phyloP scores from a whole-genome alignment of 140 eudicot genomes.

The Bidens hawaiensis region DNA sequence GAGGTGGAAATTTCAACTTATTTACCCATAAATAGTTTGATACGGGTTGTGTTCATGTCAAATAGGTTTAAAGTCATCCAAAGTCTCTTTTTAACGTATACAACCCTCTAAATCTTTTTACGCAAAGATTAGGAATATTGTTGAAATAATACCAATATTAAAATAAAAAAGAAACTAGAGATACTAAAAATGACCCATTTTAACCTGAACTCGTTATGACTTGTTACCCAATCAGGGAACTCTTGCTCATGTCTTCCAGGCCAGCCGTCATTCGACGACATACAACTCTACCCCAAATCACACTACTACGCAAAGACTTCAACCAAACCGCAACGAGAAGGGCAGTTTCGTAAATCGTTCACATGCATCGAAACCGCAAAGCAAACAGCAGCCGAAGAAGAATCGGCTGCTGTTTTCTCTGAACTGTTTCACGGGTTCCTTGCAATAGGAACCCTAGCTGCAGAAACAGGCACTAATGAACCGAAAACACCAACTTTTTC shows the following conservation, averaged over 20 bases:
- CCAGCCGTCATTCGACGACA: conserved; percentile 52
- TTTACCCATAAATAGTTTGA: neutral
- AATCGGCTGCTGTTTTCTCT: conserved; percentile 37
- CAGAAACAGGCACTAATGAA: conserved; percentile 37
- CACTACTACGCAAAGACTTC: conserved; percentile 33
- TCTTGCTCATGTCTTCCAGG: conserved; percentile 54
- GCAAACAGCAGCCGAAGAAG: conserved; percentile 41
- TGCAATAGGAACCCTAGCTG: conserved; percentile 73
- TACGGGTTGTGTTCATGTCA: neutral
- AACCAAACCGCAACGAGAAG: conserved; percentile 38
- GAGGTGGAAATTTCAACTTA: neutral
- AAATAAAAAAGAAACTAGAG: neutral
- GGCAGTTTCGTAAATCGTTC: conserved; percentile 50
- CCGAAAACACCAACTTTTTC: conserved; percentile 69
- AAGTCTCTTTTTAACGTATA: neutral
- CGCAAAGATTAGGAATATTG: neutral
- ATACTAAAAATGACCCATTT: neutral
- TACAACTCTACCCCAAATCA: conserved; percentile 52
- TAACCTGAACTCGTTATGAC: neutral
- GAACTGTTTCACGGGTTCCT: conserved; percentile 79
- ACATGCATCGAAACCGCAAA: conserved; percentile 55
- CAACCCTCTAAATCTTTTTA: neutral
- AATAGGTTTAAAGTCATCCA: neutral
- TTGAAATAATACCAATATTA: neutral
- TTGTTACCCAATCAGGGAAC: conserved; percentile 19